Evolutionary conservation across 1,284 basidiomycete genomes (phyloP).

Genomic region (Ustilago shanxiensis): DNA sequence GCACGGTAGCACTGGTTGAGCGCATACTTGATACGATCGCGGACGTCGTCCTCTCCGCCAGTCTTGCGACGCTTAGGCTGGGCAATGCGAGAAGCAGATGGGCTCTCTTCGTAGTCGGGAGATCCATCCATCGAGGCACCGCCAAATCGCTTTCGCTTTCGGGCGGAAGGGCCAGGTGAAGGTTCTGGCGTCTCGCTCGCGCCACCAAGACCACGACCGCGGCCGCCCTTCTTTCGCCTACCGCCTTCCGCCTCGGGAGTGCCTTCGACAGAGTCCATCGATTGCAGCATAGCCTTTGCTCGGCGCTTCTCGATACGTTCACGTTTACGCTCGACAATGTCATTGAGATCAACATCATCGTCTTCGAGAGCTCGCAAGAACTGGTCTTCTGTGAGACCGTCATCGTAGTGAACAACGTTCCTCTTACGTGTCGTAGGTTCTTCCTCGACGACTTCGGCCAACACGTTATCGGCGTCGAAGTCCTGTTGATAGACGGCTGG

Average conservation of each 20-base stretch:
- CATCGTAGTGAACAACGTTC: conserved; percentile 89
- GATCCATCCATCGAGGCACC: conserved; percentile 47
- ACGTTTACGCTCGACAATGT: conserved; percentile 69
- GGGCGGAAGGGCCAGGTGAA: conserved; percentile 55
- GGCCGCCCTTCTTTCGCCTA: conserved; percentile 44
- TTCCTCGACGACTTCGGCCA: conserved; percentile 71
- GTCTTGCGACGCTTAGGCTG: conserved; percentile 79
- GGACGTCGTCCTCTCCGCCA: conserved; percentile 71
- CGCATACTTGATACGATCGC: conserved; percentile 81
- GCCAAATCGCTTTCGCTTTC: conserved; percentile 64
- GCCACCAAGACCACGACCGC: conserved; percentile 35
- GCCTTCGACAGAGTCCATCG: conserved; percentile 52
- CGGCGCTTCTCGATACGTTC: conserved; percentile 67
- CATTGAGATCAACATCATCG: conserved; percentile 79
- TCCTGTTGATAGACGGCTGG: conserved; percentile 91
- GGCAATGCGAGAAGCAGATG: conserved; percentile 31
- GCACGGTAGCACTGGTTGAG: conserved; percentile 85
- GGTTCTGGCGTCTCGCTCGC: conserved; percentile 54
- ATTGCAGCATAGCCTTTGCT: conserved; percentile 55
- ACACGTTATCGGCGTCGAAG: conserved; percentile 64
- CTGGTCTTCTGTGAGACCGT: conserved; percentile 92
- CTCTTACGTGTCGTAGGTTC: conserved; percentile 85
- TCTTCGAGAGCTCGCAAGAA: conserved; percentile 82
- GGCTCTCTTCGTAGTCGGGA: conserved; percentile 46
- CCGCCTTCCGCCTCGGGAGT: conserved; percentile 55